Base-by-base conservation (phyloP, 352 stramenopile species). In the Globisporangium heterothallicum region DNA sequence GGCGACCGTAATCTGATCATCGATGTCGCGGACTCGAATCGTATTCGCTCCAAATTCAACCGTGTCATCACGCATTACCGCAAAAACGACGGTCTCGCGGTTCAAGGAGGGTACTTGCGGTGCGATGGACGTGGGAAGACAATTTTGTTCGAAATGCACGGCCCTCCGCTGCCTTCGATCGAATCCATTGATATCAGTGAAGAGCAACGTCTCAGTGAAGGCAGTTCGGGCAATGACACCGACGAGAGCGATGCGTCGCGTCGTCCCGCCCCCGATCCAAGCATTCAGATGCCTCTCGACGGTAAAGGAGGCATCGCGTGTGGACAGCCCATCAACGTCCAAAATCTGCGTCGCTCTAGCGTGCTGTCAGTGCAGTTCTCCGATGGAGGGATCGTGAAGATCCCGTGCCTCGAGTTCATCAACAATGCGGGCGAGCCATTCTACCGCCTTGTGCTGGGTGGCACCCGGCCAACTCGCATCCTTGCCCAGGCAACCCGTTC, bases 11-110 rank as follows among this genome's bases (percentile, higher is more conserved):
- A 92, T 36, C 58, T 94, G 9, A 72, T 89, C 24, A 88, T 94
- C 36, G 74, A 90, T 47, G 79, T 94, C 7, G 78, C 69, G 1
- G 76, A 94, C 60, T 92, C 80, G 49, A 92, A 94, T 44, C 80
- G 83, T 7, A 59, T 84, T 22, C 76, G 78, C 19, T 88, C 76
- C 35, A 91, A 89, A 59, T 90, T 94, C 56, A 90, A 94, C 30
- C 80, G 78, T 27, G 72, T 94, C 21, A 76, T 94, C 42, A 92
- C 80, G 12, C 78, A 89, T 49, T 88, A 82, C 30, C 74, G 74
- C 53, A 90, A 91, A 61, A 77, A 74, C 36, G 82, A 87, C 35
- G 44, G 25, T 1, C 51, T 63, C 2, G 54, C 63, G n/a, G 75
- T 86, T 0, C 75, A 80, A 50, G 82, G 82, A 10, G 76, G 76